These are phyloP conservation scores for Sisymbrium irio DNA, from an alignment of 345 rosid genomes.

Conservation along the genomic window DNA sequence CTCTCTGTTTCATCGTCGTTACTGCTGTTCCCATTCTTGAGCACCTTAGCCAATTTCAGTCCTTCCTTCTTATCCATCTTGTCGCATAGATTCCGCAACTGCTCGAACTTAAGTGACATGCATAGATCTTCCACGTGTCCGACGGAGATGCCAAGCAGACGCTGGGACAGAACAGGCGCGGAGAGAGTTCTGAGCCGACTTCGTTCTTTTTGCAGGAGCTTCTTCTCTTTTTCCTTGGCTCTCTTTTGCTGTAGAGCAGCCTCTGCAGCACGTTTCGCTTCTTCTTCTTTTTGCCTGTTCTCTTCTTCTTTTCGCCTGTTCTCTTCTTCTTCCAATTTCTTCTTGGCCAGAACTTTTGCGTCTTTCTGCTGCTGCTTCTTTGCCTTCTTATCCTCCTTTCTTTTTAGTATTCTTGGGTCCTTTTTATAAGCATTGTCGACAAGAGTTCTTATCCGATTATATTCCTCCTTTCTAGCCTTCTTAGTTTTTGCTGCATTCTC, in stretches of 20 bases:
- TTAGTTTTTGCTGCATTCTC: conserved; percentile 78
- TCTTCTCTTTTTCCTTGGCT: conserved; percentile 85
- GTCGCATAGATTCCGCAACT: conserved; percentile 61
- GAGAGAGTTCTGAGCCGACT: conserved; percentile 79
- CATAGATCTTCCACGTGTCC: conserved; percentile 80
- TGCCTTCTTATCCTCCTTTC: conserved; percentile 75
- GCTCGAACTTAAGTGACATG: conserved; percentile 63
- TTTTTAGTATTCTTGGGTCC: conserved; percentile 76
- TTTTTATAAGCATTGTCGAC: conserved; percentile 87
- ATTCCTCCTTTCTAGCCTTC: conserved; percentile 90
- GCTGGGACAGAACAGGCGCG: conserved; percentile 48
- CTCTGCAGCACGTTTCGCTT: conserved; percentile 74
- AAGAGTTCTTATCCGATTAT: conserved; percentile 73
- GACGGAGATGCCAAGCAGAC: conserved; percentile 51
- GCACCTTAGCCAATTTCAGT: conserved; percentile 49
- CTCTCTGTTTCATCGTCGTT: not conserved
- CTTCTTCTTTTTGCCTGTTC: conserved; percentile 68
- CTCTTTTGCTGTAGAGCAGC: conserved; percentile 74
- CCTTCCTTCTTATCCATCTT: conserved; percentile 63
- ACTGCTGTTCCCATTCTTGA: conserved; percentile 39
- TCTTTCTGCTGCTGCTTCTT: conserved; percentile 83
- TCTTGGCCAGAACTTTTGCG: conserved; percentile 73
- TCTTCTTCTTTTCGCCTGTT: conserved; percentile 74
- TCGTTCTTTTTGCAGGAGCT: conserved; percentile 81
- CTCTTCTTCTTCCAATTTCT: conserved; percentile 84